A percentile compares a stretch with the other conserved stretches of the same genome.
These are phyloP conservation scores for Haemoproteus tartakovskyi DNA, from an alignment of 169 alveolate species.

Conservation along the genomic window DNA sequence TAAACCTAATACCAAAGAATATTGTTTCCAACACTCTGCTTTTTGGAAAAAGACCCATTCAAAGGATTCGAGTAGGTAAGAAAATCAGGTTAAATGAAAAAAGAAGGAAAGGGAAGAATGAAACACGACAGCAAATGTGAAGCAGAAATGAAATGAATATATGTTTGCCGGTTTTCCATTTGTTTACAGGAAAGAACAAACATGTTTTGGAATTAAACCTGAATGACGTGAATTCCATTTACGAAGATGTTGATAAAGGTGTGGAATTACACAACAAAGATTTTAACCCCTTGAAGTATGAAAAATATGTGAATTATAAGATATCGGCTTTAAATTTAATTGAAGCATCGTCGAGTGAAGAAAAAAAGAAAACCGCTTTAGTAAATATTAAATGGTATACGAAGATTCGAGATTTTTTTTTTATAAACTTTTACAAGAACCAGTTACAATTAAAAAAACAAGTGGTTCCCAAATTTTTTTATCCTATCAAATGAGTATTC, in stretches of 20 bases:
- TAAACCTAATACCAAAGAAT: constrained; percentile 71
- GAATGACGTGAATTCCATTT: constrained; percentile 52
- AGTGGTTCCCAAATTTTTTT: constrained; percentile 53
- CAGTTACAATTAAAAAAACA: constrained; percentile 51
- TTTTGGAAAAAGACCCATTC: constrained; percentile 73
- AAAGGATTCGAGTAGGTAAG: constrained; percentile 74
- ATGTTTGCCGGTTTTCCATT: background rate
- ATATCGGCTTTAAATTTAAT: constrained; percentile 49
- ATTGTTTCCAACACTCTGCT: constrained; percentile 67
- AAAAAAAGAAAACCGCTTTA: constrained; percentile 59
- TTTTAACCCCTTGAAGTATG: constrained; percentile 50
- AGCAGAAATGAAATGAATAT: background rate
- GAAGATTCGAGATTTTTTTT: constrained; percentile 57
- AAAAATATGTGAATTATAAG: constrained; percentile 33
- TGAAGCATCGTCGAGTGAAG: constrained; percentile 48
- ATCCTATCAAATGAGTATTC: constrained; percentile 24
- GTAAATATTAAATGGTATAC: constrained; percentile 59
- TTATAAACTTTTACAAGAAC: constrained; percentile 42
- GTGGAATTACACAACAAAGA: constrained; percentile 43
- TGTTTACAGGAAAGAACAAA: constrained; percentile 26
- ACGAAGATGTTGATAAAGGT: constrained; percentile 31
- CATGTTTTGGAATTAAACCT: constrained; percentile 53
- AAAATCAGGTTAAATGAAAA: constrained; percentile 4
- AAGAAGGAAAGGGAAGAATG: constrained; percentile 1
- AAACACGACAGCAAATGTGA: background rate